A percentile compares a stretch with the other conserved stretches of the same genome.
These are phyloP conservation scores for Termitomyces sp. DNA, from an alignment of 768 basidiomycete genomes.

Conservation along the genomic window DNA sequence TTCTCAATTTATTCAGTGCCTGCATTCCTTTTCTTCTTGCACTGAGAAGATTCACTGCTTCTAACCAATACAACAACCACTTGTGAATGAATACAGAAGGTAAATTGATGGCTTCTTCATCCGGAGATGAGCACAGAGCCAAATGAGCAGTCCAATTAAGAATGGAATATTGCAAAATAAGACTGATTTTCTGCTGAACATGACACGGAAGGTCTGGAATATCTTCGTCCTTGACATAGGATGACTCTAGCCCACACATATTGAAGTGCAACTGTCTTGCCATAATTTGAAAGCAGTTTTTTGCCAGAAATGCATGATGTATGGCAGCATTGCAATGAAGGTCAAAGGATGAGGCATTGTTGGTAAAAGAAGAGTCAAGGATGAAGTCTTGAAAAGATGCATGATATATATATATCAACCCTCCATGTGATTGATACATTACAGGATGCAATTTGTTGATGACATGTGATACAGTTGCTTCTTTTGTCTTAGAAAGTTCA, in stretches of 20 bases:
- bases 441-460: neutral
- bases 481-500: neutral
- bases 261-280: neutral
- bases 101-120: neutral
- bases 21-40: neutral
- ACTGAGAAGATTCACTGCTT: neutral
- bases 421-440: neutral
- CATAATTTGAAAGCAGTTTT: neutral
- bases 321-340: neutral
- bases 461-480: neutral
- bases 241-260: neutral
- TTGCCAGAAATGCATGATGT: neutral
- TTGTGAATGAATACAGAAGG: neutral
- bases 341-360: neutral
- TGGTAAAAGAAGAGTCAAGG: neutral
- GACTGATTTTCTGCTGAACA: neutral
- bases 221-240: neutral
- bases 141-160: neutral
- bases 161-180: neutral
- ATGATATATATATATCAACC: neutral
- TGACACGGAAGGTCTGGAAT: neutral
- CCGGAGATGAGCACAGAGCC: neutral
- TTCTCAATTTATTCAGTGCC: neutral
- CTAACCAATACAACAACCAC: neutral
- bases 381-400: slow-evolving; percentile 1